Base-by-base conservation (phyloP, 176 grass and related monocot genomes). In the Elymus sibiricus region DNA sequence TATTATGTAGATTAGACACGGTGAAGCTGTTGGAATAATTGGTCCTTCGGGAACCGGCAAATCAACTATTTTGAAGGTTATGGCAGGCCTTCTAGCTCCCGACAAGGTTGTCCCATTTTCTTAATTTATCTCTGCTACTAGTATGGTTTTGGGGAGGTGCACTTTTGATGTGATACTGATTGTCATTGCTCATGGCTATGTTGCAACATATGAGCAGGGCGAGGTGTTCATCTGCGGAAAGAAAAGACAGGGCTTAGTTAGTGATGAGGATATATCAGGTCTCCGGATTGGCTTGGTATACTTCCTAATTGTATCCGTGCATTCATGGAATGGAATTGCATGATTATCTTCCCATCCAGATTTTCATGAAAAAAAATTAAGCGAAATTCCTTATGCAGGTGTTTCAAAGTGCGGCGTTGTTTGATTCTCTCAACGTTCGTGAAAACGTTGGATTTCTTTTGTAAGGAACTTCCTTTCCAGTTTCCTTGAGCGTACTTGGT, bases 401-500 rank as follows among this genome's bases (percentile, higher is more conserved):
- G n/a, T 98, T 98, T 89, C 94, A 98, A 90, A 94, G 97, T 58
- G 94, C 94, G 17, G 97, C 97, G 12, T 89, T 98, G 79, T 98
- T 96, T 91, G 92, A 98, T 90, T 98, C 97, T 79, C 86, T 98
- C 44, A 94, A 92, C 72, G 97, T 98, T 68, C 90, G 92, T 39
- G 94, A 96, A 90, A 98, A 98, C 91, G 94, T 98, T 90, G 97
- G 97, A 82, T 98, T 98, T 74, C 88, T 92, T 84, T 80, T 98
- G 97, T 96, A 96, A 98, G 93, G 64, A 82, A 63, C 62, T 82
- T 14, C 55, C 79, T 85, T 91, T n/a, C 16, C 71, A 73, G 3
- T 60, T 88, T 46, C 15, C 85, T 72, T 77, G 14, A 31, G 63
- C 19, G 44, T 78, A 77, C 35, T 61, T 69, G n/a, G 71, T 87